Base-by-base conservation (phyloP, 768 basidiomycete genomes). In the Cyathus striatus region DNA sequence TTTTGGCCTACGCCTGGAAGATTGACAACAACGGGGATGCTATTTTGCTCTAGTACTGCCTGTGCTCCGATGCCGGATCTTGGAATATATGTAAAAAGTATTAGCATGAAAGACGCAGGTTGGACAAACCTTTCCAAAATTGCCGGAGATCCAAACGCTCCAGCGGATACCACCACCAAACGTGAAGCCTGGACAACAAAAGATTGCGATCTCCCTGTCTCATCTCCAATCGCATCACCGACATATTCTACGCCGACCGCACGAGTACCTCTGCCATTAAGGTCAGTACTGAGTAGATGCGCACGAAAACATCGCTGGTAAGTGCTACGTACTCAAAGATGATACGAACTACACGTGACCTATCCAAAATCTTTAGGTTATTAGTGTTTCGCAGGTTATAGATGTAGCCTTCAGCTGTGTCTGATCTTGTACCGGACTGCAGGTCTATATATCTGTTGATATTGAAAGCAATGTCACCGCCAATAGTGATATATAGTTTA, bases 11-110 rank as follows among this genome's bases (percentile, higher is more conserved):
- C 83, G n/a, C 77, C 78, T 1, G 81, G 79, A 4, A 84, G 68
- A 40, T 82, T 73, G 7, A 79, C 61, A 25, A 71, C 38, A 42
- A 64, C 59, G 5, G 56, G 49, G 20, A 86, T 71, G 7, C 63
- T 64, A 33, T 69, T 55, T 13, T 55, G 56, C 23, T 65, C 49
- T 21, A 84, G 62, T 37, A 78, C 46, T 1, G 54, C 53, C 2
- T 51, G 47, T 2, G 72, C 65, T 3, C 84, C 85, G 39, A 87
- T 79, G 4, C 85, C 85, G 0, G 81, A 30, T 30, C 27, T 30
- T 30, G 27, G 27, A 30, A n/a, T 30, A 30, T n/a, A 30, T 30
- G n/a, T 30, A 30, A 30, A 7, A 30, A 30, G 27, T 7, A 30
- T n/a, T 30, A n/a, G 27, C 7, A 30, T n/a, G n/a, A 30, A 30